phyloP scores from a whole-genome alignment of 352 stramenopile species.

The Chrysophaeum taylorii region DNA sequence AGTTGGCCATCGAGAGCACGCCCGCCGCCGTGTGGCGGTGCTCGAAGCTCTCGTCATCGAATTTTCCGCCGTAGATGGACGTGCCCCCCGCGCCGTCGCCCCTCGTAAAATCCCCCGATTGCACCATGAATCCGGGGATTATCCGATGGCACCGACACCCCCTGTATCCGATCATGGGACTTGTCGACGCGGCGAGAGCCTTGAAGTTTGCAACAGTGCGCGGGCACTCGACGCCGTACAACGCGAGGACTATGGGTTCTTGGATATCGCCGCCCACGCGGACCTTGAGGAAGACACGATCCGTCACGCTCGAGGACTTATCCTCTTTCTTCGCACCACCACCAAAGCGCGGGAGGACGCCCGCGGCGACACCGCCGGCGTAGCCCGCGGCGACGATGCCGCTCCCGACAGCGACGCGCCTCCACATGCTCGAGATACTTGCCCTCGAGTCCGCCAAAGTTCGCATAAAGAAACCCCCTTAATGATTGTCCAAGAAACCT shows the following conservation, averaged over 20 bases:
- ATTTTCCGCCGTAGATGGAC: constrained; percentile 86
- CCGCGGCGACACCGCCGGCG: too few relatives aligned
- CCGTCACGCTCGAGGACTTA: too few relatives aligned
- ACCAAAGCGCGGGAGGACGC: too few relatives aligned
- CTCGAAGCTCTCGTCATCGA: constrained; percentile 91
- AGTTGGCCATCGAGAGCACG: constrained; percentile 90
- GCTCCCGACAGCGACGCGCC: too few relatives aligned
- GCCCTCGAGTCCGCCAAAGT: too few relatives aligned
- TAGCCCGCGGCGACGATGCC: too few relatives aligned
- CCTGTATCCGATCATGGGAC: constrained; percentile 11
- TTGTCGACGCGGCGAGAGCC: not conserved
- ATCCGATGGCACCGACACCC: constrained; percentile 71
- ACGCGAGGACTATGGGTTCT: not conserved
- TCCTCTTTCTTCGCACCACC: too few relatives aligned
- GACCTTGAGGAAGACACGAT: not conserved
- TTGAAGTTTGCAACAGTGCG: not conserved
- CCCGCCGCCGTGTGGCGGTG: constrained; percentile 79
- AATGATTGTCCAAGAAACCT: too few relatives aligned
- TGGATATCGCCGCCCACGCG: not conserved
- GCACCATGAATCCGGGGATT: constrained; percentile 81
- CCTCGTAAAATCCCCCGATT: constrained; percentile 78
- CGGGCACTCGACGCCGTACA: not conserved
- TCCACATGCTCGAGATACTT: too few relatives aligned
- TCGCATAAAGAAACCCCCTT: too few relatives aligned
- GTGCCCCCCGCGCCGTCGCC: constrained; percentile 78